These are phyloP conservation scores for Stemphylium beticola DNA, from an alignment of 2,329 filamentous ascomycete species.

Conservation along the genomic window DNA sequence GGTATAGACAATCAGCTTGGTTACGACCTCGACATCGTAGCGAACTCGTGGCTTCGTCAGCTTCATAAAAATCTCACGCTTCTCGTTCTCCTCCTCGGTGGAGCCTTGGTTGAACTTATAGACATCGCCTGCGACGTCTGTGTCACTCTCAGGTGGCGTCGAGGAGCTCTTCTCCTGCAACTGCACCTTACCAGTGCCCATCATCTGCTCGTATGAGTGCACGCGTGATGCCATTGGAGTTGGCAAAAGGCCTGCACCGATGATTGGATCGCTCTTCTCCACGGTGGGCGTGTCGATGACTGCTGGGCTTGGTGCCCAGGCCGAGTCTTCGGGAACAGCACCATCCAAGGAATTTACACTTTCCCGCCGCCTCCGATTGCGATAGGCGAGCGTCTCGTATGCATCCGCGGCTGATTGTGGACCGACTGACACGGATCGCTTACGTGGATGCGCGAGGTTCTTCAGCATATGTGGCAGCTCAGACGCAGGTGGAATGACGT, in stretches of 20 bases:
- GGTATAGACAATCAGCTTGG: slow-evolving; percentile 92
- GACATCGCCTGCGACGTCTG: slow-evolving; percentile 40
- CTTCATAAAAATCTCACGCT: slow-evolving; percentile 77
- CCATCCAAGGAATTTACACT: slow-evolving; percentile 58
- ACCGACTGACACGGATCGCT: slow-evolving; percentile 84
- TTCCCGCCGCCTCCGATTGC: slow-evolving; percentile 71
- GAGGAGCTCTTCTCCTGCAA: slow-evolving; percentile 7
- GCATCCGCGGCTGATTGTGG: slow-evolving; percentile 96
- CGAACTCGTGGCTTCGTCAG: slow-evolving; percentile 86
- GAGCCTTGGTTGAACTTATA: slow-evolving; percentile 24
- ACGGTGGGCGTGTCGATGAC: slow-evolving; percentile 44
- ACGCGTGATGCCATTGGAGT: slow-evolving; percentile 57
- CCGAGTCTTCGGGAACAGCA: slow-evolving; percentile 35
- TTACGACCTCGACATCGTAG: slow-evolving; percentile 98
- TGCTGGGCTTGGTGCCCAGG: slow-evolving; percentile 26
- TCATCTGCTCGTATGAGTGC: slow-evolving; percentile 73
- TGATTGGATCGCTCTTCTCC: slow-evolving; percentile 40
- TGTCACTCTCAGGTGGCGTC: slow-evolving; percentile 40
- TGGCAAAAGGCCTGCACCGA: slow-evolving; percentile 54
- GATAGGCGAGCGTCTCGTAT: slow-evolving; percentile 92
- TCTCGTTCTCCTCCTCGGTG: slow-evolving; percentile 46
- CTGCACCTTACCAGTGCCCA: slow-evolving; percentile 67
- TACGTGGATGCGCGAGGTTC: slow-evolving; percentile 80
- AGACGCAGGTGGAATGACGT: slow-evolving; percentile 86
- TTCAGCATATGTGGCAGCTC: slow-evolving; percentile 83